Percentiles rank a stretch among this genome's conserved stretches.
These are phyloP conservation scores for Xylariales sp. DNA, from an alignment of 2,329 filamentous ascomycete species.

Conservation along the genomic window DNA sequence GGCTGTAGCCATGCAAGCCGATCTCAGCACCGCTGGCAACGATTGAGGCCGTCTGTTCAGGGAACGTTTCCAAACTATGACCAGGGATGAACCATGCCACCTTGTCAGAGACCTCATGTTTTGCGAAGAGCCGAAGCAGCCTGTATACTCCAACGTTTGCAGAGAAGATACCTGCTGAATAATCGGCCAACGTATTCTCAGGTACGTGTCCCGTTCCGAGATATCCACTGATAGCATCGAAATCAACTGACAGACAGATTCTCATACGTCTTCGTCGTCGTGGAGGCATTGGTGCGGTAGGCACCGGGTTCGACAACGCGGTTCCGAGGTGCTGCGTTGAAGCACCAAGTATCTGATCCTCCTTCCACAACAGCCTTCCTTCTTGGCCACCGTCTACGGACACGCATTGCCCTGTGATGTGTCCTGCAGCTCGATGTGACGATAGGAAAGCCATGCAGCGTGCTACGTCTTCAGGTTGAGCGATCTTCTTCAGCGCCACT, in stretches of 20 bases:
- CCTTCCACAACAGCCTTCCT: no score
- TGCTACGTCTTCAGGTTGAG: no score
- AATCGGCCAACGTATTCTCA: constrained; percentile 3
- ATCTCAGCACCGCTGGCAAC: neutral
- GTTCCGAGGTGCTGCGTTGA: no score
- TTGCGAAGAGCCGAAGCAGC: neutral
- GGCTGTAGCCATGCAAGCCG: neutral
- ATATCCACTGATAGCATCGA: neutral
- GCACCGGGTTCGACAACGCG: no score
- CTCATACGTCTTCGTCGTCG: no score
- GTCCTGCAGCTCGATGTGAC: no score
- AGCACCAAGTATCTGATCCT: no score
- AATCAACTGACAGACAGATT: neutral
- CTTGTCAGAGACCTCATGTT: neutral
- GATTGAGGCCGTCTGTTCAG: neutral
- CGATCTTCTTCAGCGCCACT: no score
- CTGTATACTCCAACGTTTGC: neutral
- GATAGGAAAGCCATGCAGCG: no score
- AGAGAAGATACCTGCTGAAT: constrained; percentile 1
- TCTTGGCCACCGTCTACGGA: no score
- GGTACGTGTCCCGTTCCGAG: neutral
- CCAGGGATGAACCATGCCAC: constrained; percentile 4
- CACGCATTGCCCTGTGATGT: no score
- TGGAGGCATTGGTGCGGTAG: no score
- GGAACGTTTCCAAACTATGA: constrained; percentile 1